Conservation (phyloP, 192 early-diverging fungal species). For the Backusella mclennaniae region DNA sequence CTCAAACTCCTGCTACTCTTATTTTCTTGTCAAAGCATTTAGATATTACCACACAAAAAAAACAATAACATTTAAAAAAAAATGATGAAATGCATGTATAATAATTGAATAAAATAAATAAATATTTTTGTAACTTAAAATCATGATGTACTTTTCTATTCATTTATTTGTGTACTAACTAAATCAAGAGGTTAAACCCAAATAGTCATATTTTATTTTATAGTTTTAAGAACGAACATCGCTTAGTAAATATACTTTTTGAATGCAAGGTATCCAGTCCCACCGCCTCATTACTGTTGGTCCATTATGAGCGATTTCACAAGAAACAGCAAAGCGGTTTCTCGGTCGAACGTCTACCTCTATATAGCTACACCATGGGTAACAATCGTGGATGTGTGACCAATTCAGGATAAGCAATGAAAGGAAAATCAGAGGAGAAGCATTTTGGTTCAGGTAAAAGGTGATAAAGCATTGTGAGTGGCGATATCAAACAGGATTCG, state of each 20-base stretch:
- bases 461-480: neutral
- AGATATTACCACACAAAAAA: neutral
- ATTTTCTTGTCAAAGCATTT: slow-evolving; percentile 2
- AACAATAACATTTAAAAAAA: neutral
- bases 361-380: neutral
- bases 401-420: neutral
- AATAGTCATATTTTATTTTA: neutral
- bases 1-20: neutral
- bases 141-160: neutral
- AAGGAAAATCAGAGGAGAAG: neutral
- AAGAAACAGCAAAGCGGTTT: neutral
- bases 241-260: neutral
- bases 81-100: neutral
- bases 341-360: neutral
- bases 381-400: neutral
- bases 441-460: neutral
- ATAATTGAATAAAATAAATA: neutral
- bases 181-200: neutral
- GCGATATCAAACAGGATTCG: neutral
- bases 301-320: neutral
- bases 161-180: neutral
- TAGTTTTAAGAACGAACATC: neutral
- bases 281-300: neutral
- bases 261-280: neutral
- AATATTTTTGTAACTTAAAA: neutral